These are phyloP conservation scores for Daldinia decipiens DNA, from an alignment of 495 filamentous ascomycete species.

Conservation along the genomic window DNA sequence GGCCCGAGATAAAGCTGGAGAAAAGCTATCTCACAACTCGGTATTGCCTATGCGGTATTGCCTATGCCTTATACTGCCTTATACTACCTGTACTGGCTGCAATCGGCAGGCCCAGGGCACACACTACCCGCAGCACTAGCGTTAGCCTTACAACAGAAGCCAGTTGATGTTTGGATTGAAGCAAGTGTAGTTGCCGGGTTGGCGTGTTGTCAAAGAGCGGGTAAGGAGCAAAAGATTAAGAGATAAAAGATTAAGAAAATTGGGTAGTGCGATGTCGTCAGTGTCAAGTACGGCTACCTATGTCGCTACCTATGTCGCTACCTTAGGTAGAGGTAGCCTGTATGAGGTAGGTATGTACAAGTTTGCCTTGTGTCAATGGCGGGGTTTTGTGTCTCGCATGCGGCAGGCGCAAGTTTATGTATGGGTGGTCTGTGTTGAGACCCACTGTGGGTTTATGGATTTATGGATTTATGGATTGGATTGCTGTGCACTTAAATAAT, in stretches of 20 bases:
- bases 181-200: conserved; percentile 3
- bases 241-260: conserved; percentile 20
- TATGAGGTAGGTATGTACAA: conserved; percentile 17
- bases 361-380: conserved; percentile 42
- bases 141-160: conserved; percentile 15
- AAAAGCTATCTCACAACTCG: conserved; percentile 16
- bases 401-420: conserved; percentile 30
- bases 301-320: neutral
- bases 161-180: conserved; percentile 11
- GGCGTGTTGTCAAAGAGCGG: conserved; percentile 6
- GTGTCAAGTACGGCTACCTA: conserved; percentile 23
- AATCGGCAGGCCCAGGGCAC: neutral
- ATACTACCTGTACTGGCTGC: neutral
- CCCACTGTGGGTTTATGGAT: neutral
- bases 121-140: conserved; percentile 21
- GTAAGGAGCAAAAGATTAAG: conserved; percentile 7
- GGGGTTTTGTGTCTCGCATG: conserved; percentile 46
- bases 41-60: neutral
- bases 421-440: conserved; percentile 16
- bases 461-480: neutral
- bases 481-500: neutral
- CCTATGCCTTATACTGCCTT: neutral
- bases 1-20: conserved; percentile 35
- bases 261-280: conserved; percentile 43
- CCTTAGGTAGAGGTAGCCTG: neutral